Conservation (phyloP, 805 yeast genomes). For the Nakazawaea anatomiae region DNA sequence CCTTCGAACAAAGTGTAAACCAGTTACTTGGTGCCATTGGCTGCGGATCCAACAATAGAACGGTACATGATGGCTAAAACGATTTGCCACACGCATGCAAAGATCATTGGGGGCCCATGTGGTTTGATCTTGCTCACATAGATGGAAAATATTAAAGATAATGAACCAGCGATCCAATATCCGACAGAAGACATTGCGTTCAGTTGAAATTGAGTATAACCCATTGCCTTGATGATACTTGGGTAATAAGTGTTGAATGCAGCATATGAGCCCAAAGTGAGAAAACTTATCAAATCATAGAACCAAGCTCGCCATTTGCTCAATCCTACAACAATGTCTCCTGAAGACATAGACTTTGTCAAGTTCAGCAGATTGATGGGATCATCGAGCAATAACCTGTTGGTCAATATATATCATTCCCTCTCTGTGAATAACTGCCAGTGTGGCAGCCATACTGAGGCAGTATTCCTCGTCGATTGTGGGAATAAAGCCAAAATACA, state of each 20-base stretch:
- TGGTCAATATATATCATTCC: constrained; percentile 53
- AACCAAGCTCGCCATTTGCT: constrained; percentile 8
- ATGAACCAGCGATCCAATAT: constrained; percentile 9
- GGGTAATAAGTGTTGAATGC: constrained; percentile 13
- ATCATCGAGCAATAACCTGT: constrained; percentile 55
- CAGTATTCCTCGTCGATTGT: constrained; percentile 26
- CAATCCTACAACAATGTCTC: constrained; percentile 3
- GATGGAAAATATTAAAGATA: neutral
- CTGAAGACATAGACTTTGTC: constrained; percentile 1
- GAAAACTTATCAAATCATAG: constrained; percentile 7
- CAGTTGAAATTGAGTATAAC: constrained; percentile 11
- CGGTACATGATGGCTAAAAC: constrained; percentile 4
- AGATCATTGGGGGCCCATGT: constrained; percentile 2
- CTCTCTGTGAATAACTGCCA: constrained; percentile 40
- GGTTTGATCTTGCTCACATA: constrained; percentile 6
- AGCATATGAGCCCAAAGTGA: constrained; percentile 3
- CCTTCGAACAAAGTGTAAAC: constrained; percentile 5
- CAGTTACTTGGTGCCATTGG: constrained; percentile 1
- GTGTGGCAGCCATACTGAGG: constrained; percentile 20
- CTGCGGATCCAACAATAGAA: constrained; percentile 2
- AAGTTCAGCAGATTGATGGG: constrained; percentile 34
- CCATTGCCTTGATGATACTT: constrained; percentile 11
- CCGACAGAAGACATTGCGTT: constrained; percentile 14
- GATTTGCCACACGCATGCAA: constrained; percentile 1
- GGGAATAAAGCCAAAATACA: constrained; percentile 24